Conservation (phyloP, 2,329 filamentous ascomycete species). For the Colletotrichum melonis region DNA sequence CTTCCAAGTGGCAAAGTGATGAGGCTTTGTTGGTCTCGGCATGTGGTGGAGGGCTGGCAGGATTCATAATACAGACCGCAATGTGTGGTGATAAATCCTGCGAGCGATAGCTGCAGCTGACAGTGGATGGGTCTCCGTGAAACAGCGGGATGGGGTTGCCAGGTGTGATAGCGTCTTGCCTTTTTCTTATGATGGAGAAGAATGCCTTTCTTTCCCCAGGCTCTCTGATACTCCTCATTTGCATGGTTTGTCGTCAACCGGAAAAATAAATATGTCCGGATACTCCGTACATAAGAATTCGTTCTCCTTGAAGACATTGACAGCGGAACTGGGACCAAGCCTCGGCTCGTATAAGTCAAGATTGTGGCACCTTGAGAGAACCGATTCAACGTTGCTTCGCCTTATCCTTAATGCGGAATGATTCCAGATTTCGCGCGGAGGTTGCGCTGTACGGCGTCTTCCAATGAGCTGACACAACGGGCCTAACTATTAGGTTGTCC, state of each 20-base stretch:
- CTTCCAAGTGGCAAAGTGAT: not conserved
- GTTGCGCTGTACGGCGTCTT: not conserved
- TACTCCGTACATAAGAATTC: not conserved
- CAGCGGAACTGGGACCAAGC: not conserved
- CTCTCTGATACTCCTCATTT: not conserved
- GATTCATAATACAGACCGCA: not conserved
- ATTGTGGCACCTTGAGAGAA: conserved; percentile 4
- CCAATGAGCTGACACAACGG: not conserved
- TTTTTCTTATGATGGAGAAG: not conserved
- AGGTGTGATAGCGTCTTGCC: not conserved
- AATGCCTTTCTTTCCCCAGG: not conserved
- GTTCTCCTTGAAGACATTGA: not conserved
- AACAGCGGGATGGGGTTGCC: not conserved
- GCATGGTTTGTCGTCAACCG: not conserved
- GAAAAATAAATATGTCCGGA: not conserved
- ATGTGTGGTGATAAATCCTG: not conserved
- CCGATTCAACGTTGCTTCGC: conserved; percentile 15
- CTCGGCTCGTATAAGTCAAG: conserved; percentile 13
- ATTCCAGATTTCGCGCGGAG: not conserved
- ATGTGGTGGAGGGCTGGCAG: not conserved
- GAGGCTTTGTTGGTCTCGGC: not conserved
- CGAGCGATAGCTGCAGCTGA: not conserved
- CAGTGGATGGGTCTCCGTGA: not conserved
- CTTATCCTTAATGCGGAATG: conserved; percentile 4
- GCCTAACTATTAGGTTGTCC: not conserved